A percentile compares a stretch with the other conserved stretches of the same genome.
phyloP scores from a whole-genome alignment of 495 filamentous ascomycete genomes.

The Aspergillus hancockii region DNA sequence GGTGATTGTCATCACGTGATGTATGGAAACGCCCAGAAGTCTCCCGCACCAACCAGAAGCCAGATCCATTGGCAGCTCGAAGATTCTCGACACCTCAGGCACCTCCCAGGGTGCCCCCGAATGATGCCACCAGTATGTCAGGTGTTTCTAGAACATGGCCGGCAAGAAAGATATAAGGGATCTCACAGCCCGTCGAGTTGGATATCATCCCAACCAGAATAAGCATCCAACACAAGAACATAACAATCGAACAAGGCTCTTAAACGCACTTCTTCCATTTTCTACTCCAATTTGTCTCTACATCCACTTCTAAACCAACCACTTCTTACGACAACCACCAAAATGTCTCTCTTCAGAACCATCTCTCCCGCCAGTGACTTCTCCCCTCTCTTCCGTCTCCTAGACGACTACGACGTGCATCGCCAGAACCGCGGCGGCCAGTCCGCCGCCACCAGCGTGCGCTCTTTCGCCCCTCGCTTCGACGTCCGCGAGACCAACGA shows the following conservation, averaged over 20 bases:
- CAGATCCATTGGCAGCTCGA: not conserved
- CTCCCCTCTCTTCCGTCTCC: constrained; percentile 46
- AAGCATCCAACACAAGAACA: constrained; percentile 4
- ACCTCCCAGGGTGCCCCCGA: constrained; percentile 13
- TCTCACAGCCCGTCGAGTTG: constrained; percentile 9
- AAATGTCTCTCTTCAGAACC: constrained; percentile 44
- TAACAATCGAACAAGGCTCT: constrained; percentile 2
- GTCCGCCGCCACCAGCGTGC: constrained; percentile 21
- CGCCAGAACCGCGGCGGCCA: constrained; percentile 26
- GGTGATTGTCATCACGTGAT: constrained; percentile 26
- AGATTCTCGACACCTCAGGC: constrained; percentile 15
- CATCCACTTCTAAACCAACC: constrained; percentile 1
- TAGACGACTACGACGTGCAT: constrained; percentile 48
- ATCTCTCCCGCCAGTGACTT: constrained; percentile 39
- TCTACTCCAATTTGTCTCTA: constrained; percentile 11
- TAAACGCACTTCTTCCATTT: constrained; percentile 3
- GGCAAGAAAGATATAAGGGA: constrained; percentile 18
- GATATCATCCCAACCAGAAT: constrained; percentile 6
- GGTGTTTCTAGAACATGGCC: constrained; percentile 13
- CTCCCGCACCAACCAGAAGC: constrained; percentile 20
- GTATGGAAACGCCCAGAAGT: constrained; percentile 31
- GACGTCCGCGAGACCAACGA: constrained; percentile 73
- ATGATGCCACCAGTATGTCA: constrained; percentile 3
- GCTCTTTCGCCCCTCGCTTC: constrained; percentile 72
- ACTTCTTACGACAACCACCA: constrained; percentile 13